Conservation (phyloP, 768 basidiomycete species). For the Phanerochaete carnosa region DNA sequence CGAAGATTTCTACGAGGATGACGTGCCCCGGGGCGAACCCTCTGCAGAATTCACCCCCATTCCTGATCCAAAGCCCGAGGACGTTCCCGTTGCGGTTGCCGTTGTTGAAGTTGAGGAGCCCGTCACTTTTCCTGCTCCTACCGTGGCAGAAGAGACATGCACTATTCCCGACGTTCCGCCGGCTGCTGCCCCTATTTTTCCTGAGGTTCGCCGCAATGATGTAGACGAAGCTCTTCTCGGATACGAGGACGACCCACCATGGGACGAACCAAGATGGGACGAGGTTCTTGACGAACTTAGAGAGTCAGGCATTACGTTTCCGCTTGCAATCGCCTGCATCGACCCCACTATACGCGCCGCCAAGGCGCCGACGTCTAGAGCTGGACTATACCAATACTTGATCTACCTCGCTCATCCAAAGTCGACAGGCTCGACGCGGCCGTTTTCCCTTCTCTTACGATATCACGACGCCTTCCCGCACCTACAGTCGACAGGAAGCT, state of each 20-base stretch:
- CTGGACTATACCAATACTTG: conserved; percentile 32
- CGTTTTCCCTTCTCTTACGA: conserved; percentile 37
- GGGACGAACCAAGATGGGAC: conserved; percentile 24
- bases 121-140: background rate
- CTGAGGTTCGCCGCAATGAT: background rate
- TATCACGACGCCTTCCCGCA: conserved; percentile 38
- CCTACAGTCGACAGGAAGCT: conserved; percentile 38
- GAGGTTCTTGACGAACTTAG: conserved; percentile 14
- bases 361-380: background rate
- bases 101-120: background rate
- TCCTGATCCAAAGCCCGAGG: background rate
- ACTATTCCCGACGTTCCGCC: background rate
- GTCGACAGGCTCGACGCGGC: conserved; percentile 13
- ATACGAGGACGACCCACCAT: conserved; percentile 25
- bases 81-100: background rate
- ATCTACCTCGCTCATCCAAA: conserved; percentile 31
- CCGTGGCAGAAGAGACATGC: background rate
- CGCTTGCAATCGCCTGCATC: background rate
- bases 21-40: background rate
- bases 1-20: background rate
- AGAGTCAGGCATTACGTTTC: background rate
- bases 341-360: background rate
- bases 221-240: background rate
- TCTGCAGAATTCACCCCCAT: background rate
- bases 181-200: background rate